A percentile compares a stretch with the other conserved stretches of the same genome.
Conservation (phyloP, 768 basidiomycete species). For the Boletus rex-veris region DNA sequence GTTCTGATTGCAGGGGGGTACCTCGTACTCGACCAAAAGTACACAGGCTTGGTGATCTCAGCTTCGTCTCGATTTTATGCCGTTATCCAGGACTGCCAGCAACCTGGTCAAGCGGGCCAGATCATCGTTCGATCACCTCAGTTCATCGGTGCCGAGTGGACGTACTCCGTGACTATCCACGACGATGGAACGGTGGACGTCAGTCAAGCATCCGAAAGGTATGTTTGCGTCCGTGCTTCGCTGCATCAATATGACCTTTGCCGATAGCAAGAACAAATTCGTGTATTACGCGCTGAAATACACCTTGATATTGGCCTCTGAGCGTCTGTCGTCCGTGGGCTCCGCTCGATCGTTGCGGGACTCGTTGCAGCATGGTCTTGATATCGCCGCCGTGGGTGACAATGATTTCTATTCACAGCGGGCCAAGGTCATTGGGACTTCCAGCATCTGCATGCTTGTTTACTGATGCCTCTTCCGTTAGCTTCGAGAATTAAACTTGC, state of each 20-base stretch:
- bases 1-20: conserved; percentile 95
- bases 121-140: conserved; percentile 88
- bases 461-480: conserved; percentile 28
- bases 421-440: conserved; percentile 53
- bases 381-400: conserved; percentile 84
- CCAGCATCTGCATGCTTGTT: background rate
- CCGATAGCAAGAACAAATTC: conserved; percentile 77
- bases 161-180: conserved; percentile 49
- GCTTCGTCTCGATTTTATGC: conserved; percentile 95
- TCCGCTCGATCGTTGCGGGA: conserved; percentile 43
- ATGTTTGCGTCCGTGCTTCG: background rate
- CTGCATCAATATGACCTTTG: conserved; percentile 7
- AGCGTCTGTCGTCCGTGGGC: conserved; percentile 34
- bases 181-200: conserved; percentile 31
- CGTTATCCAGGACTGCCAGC: conserved; percentile 44
- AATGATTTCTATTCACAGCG: conserved; percentile 98
- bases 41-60: conserved; percentile 84
- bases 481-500: conserved; percentile 62
- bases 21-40: conserved; percentile 86
- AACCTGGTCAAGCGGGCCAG: conserved; percentile 30
- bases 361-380: conserved; percentile 51
- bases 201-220: conserved; percentile 22
- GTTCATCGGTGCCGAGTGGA: conserved; percentile 79
- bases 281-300: conserved; percentile 85
- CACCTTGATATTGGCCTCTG: conserved; percentile 64